Evolutionary conservation across 345 rosid species (phyloP).

Genomic region (Combretum micranthum): DNA sequence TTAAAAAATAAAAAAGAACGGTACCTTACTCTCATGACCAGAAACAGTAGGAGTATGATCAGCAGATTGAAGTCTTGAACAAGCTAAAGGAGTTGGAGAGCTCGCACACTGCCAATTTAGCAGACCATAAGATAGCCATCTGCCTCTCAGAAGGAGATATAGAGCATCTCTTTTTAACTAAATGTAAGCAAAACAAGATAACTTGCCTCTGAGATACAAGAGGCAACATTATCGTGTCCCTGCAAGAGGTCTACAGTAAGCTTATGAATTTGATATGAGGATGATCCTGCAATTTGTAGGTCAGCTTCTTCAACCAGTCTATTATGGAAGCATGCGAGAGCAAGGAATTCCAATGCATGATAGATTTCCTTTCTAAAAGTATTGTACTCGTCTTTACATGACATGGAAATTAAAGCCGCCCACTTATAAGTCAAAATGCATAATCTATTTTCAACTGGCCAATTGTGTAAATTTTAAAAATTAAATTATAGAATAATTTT

Average conservation of each 20-base stretch:
- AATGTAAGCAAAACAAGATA: slow-evolving; percentile 11
- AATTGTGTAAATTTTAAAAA: not conserved
- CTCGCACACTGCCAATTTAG: slow-evolving; percentile 13
- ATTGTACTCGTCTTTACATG: too few relatives aligned
- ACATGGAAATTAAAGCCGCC: too few relatives aligned
- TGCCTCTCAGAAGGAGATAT: not conserved
- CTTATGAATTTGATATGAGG: slow-evolving; percentile 19
- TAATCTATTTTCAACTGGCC: not conserved
- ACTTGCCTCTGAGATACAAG: slow-evolving; percentile 39
- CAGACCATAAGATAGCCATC: not conserved
- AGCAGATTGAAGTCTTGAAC: slow-evolving; percentile 26
- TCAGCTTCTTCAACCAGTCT: not conserved
- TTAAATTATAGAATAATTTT: too few relatives aligned
- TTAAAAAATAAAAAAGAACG: slow-evolving; percentile 4
- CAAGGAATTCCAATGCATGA: too few relatives aligned
- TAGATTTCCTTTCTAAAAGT: too few relatives aligned
- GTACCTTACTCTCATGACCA: slow-evolving; percentile 23
- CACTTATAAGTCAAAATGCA: too few relatives aligned
- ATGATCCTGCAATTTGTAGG: slow-evolving; percentile 20
- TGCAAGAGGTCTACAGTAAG: slow-evolving; percentile 20
- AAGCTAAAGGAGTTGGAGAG: slow-evolving; percentile 23
- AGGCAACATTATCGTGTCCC: slow-evolving; percentile 22
- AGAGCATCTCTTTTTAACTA: not conserved
- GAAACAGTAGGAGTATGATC: slow-evolving; percentile 19
- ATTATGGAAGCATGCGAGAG: too few relatives aligned